Conservation (phyloP, 805 yeast species). For the Barnettozyma pratensis region DNA sequence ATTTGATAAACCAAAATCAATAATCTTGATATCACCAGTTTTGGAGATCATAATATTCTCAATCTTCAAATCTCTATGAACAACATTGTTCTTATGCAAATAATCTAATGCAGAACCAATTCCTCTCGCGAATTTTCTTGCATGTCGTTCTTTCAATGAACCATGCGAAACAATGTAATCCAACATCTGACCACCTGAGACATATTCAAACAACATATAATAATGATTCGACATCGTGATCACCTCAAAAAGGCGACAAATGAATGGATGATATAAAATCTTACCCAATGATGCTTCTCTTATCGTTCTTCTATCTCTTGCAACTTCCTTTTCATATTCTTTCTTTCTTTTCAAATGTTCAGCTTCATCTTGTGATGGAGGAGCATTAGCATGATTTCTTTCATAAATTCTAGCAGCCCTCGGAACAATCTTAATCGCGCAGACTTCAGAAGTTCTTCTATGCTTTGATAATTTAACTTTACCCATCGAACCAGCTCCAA, state of each 20-base stretch:
- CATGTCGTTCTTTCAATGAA: constrained; percentile 86
- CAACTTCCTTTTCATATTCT: constrained; percentile 75
- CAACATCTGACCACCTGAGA: constrained; percentile 95
- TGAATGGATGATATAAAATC: constrained; percentile 84
- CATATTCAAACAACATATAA: constrained; percentile 94
- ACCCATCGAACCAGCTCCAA: constrained; percentile 99
- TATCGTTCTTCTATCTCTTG: constrained; percentile 86
- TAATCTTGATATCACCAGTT: constrained; percentile 89
- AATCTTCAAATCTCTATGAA: constrained; percentile 93
- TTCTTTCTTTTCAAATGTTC: constrained; percentile 59
- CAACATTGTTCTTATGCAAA: constrained; percentile 90
- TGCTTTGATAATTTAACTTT: constrained; percentile 93
- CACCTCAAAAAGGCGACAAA: constrained; percentile 88
- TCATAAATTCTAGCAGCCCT: constrained; percentile 77
- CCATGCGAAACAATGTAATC: constrained; percentile 98
- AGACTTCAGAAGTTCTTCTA: constrained; percentile 70
- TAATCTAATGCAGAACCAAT: constrained; percentile 91
- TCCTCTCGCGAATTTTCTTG: constrained; percentile 91
- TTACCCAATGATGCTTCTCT: constrained; percentile 95
- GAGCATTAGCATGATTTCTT: constrained; percentile 63
- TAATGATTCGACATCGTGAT: constrained; percentile 95
- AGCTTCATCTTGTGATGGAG: constrained; percentile 55
- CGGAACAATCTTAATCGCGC: constrained; percentile 92
- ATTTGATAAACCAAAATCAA: constrained; percentile 94
- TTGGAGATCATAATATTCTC: constrained; percentile 94